Conservation (phyloP, 1,139 yeast genomes). For the Debaryomyces fabryi region DNA sequence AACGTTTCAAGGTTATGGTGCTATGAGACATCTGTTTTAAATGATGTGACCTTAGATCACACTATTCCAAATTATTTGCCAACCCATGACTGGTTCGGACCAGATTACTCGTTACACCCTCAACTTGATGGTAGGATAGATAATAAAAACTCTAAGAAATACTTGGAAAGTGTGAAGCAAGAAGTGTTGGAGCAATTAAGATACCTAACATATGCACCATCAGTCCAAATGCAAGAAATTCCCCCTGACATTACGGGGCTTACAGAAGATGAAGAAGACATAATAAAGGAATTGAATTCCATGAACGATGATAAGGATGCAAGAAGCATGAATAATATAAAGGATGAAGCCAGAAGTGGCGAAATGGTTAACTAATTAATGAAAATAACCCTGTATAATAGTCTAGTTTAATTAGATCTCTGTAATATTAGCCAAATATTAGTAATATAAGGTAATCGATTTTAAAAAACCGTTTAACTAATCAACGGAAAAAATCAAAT, state of each 20-base stretch:
- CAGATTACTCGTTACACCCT: slow-evolving; percentile 90
- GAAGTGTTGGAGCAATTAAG: slow-evolving; percentile 83
- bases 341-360: slow-evolving; percentile 32
- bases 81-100: slow-evolving; percentile 86
- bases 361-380: slow-evolving; percentile 18
- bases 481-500: background rate
- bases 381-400: slow-evolving; percentile 1
- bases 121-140: slow-evolving; percentile 85
- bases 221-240: slow-evolving; percentile 87
- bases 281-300: slow-evolving; percentile 51
- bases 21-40: slow-evolving; percentile 86
- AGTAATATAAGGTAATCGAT: background rate
- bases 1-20: slow-evolving; percentile 96
- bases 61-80: slow-evolving; percentile 81
- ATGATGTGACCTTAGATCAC: slow-evolving; percentile 74
- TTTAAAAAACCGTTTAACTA: background rate
- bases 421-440: slow-evolving; percentile 2
- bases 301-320: slow-evolving; percentile 44
- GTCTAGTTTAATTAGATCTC: slow-evolving; percentile 1
- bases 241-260: slow-evolving; percentile 84
- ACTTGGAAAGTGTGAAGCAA: slow-evolving; percentile 76
- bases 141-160: slow-evolving; percentile 83
- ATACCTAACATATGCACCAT: slow-evolving; percentile 86
- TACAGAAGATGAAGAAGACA: slow-evolving; percentile 60
- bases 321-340: slow-evolving; percentile 19